Percentiles rank a stretch among this genome's conserved stretches.
These are phyloP conservation scores for Aegle marmelos DNA, from an alignment of 345 rosid species.

Conservation along the genomic window DNA sequence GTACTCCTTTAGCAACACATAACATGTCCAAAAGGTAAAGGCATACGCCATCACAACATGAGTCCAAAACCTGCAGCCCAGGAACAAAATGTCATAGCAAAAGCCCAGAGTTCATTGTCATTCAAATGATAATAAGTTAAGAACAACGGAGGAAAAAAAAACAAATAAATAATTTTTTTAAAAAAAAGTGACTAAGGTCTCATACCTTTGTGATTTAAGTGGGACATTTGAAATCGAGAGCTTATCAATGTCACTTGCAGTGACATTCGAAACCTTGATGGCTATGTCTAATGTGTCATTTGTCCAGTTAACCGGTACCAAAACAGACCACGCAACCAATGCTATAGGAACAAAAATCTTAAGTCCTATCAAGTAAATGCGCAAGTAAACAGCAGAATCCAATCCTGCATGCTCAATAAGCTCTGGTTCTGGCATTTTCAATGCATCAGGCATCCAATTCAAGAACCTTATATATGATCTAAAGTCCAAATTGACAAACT, in stretches of 20 bases:
- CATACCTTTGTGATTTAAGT: slow-evolving; percentile 56
- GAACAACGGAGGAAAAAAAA: neutral
- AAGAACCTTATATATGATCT: slow-evolving; percentile 69
- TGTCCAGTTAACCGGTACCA: slow-evolving; percentile 82
- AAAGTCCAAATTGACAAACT: slow-evolving; percentile 72
- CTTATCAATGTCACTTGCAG: slow-evolving; percentile 82
- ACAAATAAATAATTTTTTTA: neutral
- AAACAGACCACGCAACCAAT: slow-evolving; percentile 65
- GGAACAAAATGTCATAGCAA: neutral
- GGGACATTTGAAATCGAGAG: slow-evolving; percentile 88
- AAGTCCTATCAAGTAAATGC: slow-evolving; percentile 89
- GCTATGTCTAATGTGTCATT: slow-evolving; percentile 42
- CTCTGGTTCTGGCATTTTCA: slow-evolving; percentile 93
- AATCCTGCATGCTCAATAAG: slow-evolving; percentile 96
- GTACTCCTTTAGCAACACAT: slow-evolving; percentile 75
- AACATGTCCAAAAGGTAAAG: slow-evolving; percentile 87
- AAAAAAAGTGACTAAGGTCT: neutral
- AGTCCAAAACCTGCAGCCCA: slow-evolving; percentile 65
- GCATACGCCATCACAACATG: slow-evolving; percentile 83
- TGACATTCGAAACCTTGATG: slow-evolving; percentile 42
- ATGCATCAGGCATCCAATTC: slow-evolving; percentile 91
- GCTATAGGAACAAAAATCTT: slow-evolving; percentile 87
- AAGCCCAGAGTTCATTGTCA: neutral
- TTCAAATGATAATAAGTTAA: neutral
- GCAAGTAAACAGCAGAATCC: slow-evolving; percentile 90